Evolutionary conservation across 2,329 filamentous ascomycete genomes (phyloP), one percentile per base, ranked within the genome.

Genomic region (Hypocreales sp.): DNA sequence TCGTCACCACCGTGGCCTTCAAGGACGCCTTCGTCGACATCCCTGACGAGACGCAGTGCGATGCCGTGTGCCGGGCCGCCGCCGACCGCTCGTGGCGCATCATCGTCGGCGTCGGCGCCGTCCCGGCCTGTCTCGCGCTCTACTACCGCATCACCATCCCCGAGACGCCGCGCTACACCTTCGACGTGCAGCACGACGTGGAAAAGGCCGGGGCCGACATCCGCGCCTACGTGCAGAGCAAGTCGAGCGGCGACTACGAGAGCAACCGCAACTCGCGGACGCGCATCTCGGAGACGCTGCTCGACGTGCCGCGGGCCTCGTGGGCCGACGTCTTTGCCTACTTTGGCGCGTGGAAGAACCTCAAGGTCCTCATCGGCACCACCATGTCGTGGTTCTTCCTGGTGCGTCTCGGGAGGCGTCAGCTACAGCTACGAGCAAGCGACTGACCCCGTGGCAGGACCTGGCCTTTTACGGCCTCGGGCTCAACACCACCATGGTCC

Each of bases 131-230:
- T 40, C 65, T 84, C 31, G 81, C 80, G 9, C 61, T 90, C n/a
- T 87, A 86, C 53, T 90, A 81, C 55, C 77, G 81, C 35, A 67
- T 90, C 28, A 87, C 80, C 14, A 86, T 90, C 32, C 81, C 81
- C 7, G 82, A 90, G 55, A 86, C 81, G 4, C 79, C 80, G 20
- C 70, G 79, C 20, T 87, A 86, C 49, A 86, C 80, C 2, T 83
- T 86, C 39, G 81, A 90, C 47, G 71, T 90, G 2, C 65, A 72
- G 16, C 74, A 72, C 32, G 79, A 90, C 42, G 62, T 81, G 17
- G 67, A 80, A 48, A 79, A 82, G 53, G 81, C 71, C 17, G 72
- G 76, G 31, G 72, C 71, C 8, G 81, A 87, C 39, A 72, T 80
- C 39, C 70, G 72, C 39, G 64, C 65, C 7, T 71, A 69, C 29